Evolutionary conservation across 768 basidiomycete genomes (phyloP).

Genomic region (Cubamyces sp.): DNA sequence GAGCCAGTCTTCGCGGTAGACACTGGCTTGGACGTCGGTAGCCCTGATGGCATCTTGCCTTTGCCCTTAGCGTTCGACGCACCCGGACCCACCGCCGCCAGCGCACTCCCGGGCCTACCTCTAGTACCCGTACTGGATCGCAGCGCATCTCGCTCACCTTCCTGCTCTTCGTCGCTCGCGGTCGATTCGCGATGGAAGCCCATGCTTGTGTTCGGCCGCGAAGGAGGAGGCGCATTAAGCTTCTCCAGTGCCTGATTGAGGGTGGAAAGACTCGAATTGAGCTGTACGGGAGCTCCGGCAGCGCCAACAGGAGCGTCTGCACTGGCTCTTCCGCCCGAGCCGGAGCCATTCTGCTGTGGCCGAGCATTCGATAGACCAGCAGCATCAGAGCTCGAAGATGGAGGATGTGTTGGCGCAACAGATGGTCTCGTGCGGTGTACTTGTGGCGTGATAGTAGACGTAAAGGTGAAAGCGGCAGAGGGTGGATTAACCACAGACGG

Average conservation of each 20-base stretch:
- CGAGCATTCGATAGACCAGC: background rate
- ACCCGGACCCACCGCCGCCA: slow-evolving; percentile 15
- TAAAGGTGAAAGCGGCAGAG: slow-evolving; percentile 1
- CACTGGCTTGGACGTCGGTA: background rate
- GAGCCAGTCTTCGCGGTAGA: background rate
- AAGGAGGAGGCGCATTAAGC: slow-evolving; percentile 66
- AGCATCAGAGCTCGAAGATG: background rate
- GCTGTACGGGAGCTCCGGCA: background rate
- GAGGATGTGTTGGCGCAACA: background rate
- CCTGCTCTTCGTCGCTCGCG: slow-evolving; percentile 32
- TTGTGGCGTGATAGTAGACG: slow-evolving; percentile 1
- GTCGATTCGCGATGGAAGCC: slow-evolving; percentile 53
- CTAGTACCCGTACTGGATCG: slow-evolving; percentile 21
- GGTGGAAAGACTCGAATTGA: slow-evolving; percentile 51
- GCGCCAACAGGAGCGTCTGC: background rate
- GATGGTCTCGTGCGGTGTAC: background rate
- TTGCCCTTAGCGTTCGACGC: slow-evolving; percentile 4
- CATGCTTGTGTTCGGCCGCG: slow-evolving; percentile 69
- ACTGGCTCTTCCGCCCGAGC: background rate
- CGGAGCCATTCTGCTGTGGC: background rate
- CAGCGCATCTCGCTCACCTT: background rate
- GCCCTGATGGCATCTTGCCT: background rate
- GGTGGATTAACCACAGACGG: background rate
- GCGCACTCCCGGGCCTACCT: slow-evolving; percentile 16
- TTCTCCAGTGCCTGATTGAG: slow-evolving; percentile 72